Base-by-base conservation (phyloP, 192 early-diverging fungal genomes). In the Kappamyces sp. region DNA sequence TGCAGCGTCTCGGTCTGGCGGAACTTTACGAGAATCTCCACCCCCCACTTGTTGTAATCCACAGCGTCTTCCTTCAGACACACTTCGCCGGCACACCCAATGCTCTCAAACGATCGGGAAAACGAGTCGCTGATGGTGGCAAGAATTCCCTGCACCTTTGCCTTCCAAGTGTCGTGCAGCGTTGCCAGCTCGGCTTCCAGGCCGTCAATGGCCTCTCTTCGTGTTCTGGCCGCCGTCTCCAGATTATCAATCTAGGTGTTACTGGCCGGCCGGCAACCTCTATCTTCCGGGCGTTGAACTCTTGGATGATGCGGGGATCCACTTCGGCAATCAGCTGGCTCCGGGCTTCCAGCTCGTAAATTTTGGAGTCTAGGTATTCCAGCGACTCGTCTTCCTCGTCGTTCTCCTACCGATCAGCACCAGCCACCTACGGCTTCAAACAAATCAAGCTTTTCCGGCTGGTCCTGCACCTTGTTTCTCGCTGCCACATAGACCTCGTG, bases 1-100 rank as follows among this genome's bases (percentile, higher is more conserved):
- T 96, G 88, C 32, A 96, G 76, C 15, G 80, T 79, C 59, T 97
- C 94, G 46, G 66, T 69, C 47, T 86, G 84, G 54, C 91, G 86
- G 48, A 47, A 30, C 36, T 15, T 29, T 47, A 57, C n/a, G 9
- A 11, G 54, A 7, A 40, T 29, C 55, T 99, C 89, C 47, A 97
- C 84, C 8, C 91, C 90, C 93, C 94, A 99, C 63, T 86, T 78
- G 53, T 84, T 85, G 68, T 84, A 99, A 61, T 93, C 89, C 40
- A 22, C 22, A 22, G 91, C 90, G 53, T 79, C 59, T 37, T 63
- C 41, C 9, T 47, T 70, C 2, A 87, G 53, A 35, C 66, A 66
- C 2, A 92, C 84, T 64, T 91, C 86, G 12, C 87, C 90, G 15
- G 80, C 83, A 64, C 87, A 90, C 12, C 82, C 85, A 67, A 93